Evolutionary conservation across 805 yeast species (phyloP).

Genomic region (Wickerhamiella occidentalis): DNA sequence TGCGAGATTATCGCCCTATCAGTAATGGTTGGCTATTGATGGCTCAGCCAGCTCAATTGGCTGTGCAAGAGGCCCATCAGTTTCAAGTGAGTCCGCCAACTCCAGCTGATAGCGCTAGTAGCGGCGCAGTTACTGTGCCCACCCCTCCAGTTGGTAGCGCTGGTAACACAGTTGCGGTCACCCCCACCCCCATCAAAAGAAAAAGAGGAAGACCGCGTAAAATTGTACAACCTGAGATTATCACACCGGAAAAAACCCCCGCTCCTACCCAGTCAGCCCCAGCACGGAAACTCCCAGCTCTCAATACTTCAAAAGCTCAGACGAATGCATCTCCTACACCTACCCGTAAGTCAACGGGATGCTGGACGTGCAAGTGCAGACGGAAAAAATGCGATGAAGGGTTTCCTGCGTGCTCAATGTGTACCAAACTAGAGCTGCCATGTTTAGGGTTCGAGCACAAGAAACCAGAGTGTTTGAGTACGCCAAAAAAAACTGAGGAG

Average conservation of each 20-base stretch:
- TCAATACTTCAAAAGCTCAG: not conserved
- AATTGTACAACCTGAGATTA: not conserved
- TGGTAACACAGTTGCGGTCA: no score
- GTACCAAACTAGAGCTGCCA: conserved; percentile 40
- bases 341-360: conserved; percentile 43
- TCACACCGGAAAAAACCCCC: not conserved
- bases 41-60: no score
- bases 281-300: not conserved
- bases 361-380: conserved; percentile 66
- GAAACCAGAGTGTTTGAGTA: conserved; percentile 42
- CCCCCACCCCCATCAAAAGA: no score
- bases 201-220: not conserved
- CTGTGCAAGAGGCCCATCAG: not conserved
- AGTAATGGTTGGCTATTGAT: no score
- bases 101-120: no score
- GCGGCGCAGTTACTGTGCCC: no score
- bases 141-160: no score
- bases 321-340: not conserved
- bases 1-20: no score
- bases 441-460: conserved; percentile 44
- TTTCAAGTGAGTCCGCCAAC: no score
- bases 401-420: conserved; percentile 46
- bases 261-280: not conserved
- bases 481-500: conserved; percentile 6
- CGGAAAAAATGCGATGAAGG: conserved; percentile 63